A percentile compares a stretch with the other conserved stretches of the same genome.
Evolutionary conservation across 2,329 filamentous ascomycete species (phyloP).

Genomic region (Colletotrichum lupini): DNA sequence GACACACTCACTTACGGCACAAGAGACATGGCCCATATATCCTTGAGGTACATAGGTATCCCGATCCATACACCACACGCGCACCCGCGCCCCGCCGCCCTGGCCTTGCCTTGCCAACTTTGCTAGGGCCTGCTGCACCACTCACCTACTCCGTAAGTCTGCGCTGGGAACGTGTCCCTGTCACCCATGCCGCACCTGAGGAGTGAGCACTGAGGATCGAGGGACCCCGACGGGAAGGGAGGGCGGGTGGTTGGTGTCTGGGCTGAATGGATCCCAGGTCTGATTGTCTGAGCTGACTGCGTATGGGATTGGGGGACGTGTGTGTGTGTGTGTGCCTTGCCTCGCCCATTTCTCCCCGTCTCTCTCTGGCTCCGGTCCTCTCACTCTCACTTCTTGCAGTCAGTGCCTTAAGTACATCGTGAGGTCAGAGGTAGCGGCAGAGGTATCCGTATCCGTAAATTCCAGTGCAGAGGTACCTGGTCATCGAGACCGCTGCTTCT

Average conservation of each 20-base stretch:
- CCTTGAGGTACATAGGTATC: not conserved
- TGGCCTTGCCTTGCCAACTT: slow-evolving; percentile 13
- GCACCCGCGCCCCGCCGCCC: slow-evolving; percentile 13
- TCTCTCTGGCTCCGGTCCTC: not conserved
- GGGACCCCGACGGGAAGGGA: not conserved
- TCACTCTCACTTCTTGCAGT: not conserved
- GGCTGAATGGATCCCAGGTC: not conserved
- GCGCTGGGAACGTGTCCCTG: slow-evolving; percentile 12
- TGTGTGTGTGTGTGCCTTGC: not conserved
- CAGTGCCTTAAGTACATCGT: not conserved
- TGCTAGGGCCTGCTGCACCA: not conserved
- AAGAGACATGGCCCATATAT: not conserved
- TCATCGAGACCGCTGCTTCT: slow-evolving; percentile 2
- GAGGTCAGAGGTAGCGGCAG: not conserved
- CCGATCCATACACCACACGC: slow-evolving; percentile 11
- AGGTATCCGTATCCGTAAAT: not conserved
- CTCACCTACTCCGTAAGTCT: not conserved
- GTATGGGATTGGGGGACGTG: not conserved
- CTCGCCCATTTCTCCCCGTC: not conserved
- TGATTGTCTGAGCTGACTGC: not conserved
- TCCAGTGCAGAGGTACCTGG: slow-evolving; percentile 17
- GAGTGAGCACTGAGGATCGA: not conserved
- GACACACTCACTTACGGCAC: slow-evolving; percentile 16
- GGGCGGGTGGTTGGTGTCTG: not conserved
- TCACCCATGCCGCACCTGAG: not conserved